Base-by-base conservation (phyloP, 176 grass and related monocot species). In the Musa acuminata region DNA sequence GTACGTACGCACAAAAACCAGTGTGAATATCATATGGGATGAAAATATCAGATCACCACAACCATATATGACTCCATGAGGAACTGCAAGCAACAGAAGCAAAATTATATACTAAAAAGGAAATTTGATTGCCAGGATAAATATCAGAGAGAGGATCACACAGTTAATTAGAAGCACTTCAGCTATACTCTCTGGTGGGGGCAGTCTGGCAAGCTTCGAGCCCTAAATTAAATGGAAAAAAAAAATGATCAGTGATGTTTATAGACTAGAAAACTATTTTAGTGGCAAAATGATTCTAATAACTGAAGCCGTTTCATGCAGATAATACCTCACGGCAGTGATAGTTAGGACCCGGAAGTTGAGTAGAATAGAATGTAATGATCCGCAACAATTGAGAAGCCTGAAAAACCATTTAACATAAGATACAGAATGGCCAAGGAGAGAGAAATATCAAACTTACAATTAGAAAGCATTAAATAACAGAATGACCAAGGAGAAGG, bases 281-380 rank as follows among this genome's bases (percentile, higher is more conserved):
- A 35, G 29, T 35, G 29, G 29, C 29, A 35, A 35, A 35, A 35
- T 5, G 29, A 57, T 3, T 43, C 29, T 8, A 8, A 60, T 13
- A n/a, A 19, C 55, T 12, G 57, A 7, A 17, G 13, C 14, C 4
- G 1, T 20, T 17, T 19, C 14, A 60, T 60, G 57, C 7, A 60
- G n/a, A 60, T 60, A 16, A 14, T 53, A 77, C 75, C 75, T 77
- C 75, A 19, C 49, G 59, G 62, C 75, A 77, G 49, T 77, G 75
- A 52, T 77, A 77, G 20, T 77, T 77, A 65, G 75, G 75, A 24
- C 75, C 75, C 53, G 75, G 75, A 77, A 77, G 75, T 48, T 77
- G 75, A 7, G 75, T 77, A 26, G 75, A 77, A 25, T 65, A 77
- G 75, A 77, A 77, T 50, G 75, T 66, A 52, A 77, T 64, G 16